These are phyloP conservation scores for Nigrograna mackinnonii DNA, from an alignment of 2,329 filamentous ascomycete species.

Conservation along the genomic window DNA sequence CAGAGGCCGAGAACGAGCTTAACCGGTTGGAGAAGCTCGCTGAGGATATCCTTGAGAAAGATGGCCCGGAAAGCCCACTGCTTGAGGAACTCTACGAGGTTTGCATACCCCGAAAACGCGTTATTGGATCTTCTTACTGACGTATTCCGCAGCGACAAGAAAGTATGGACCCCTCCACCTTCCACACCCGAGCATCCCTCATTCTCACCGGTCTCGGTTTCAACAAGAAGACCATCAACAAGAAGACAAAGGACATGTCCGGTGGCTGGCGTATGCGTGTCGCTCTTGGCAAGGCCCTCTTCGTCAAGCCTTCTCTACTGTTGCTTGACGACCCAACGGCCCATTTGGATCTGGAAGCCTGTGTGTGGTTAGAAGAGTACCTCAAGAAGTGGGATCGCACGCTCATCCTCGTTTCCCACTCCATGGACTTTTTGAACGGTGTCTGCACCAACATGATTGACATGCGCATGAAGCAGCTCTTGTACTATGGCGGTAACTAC, in stretches of 20 bases:
- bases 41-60: constrained; percentile 87
- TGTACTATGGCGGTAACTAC: constrained; percentile 99
- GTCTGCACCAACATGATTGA: constrained; percentile 99
- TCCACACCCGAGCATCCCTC: constrained; percentile 90
- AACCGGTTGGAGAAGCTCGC: constrained; percentile 85
- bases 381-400: constrained; percentile 99
- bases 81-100: constrained; percentile 96
- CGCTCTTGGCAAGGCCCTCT: constrained; percentile 93
- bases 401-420: constrained; percentile 94
- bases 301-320: constrained; percentile 95
- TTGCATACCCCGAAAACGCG: constrained; percentile 42
- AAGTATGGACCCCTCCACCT: constrained; percentile 97
- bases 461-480: constrained; percentile 85
- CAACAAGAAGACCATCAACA: constrained; percentile 97
- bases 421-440: constrained; percentile 98
- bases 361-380: constrained; percentile 99
- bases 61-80: constrained; percentile 87
- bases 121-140: not conserved
- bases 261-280: constrained; percentile 99
- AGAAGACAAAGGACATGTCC: constrained; percentile 99
- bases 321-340: constrained; percentile 98
- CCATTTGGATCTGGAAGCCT: constrained; percentile 98
- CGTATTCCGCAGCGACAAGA: constrained; percentile 77
- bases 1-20: constrained; percentile 90
- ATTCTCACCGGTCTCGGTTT: constrained; percentile 99